A percentile compares a stretch with the other conserved stretches of the same genome.
Conservation (phyloP, 1,284 basidiomycete species). For the Leucocoprinus gongylophorus region DNA sequence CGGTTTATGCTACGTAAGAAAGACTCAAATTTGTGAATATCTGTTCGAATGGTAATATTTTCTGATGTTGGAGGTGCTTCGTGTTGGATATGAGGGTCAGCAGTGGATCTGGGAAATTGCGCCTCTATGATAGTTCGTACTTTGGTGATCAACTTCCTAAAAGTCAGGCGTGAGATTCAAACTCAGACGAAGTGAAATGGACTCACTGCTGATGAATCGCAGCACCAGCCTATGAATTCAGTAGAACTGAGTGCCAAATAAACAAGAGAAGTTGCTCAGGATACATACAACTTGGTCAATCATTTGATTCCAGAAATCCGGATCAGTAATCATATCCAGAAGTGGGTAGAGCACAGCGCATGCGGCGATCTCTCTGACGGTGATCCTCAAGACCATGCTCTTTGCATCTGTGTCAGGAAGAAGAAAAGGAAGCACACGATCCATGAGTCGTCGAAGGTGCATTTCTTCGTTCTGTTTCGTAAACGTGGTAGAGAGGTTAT, state of each 20-base stretch:
- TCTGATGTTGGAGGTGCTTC: conserved; percentile 43
- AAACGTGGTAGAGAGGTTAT: conserved; percentile 80
- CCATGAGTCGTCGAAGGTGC: conserved; percentile 70
- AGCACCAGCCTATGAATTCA: conserved; percentile 60
- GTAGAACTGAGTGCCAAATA: conserved; percentile 1
- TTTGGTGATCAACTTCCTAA: conserved; percentile 74
- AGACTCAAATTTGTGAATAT: conserved; percentile 78
- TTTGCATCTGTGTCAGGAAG: conserved; percentile 71
- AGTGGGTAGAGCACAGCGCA: conserved; percentile 80
- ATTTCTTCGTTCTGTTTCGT: conserved; percentile 86
- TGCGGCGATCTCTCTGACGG: conserved; percentile 77
- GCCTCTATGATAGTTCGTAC: conserved; percentile 78
- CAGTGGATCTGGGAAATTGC: conserved; percentile 54
- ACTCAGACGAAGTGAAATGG: background rate
- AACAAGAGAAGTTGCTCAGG: background rate
- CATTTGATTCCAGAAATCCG: conserved; percentile 93
- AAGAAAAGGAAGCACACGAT: conserved; percentile 61
- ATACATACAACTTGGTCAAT: conserved; percentile 81
- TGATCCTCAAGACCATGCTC: conserved; percentile 66
- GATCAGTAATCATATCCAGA: conserved; percentile 89
- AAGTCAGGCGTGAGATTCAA: conserved; percentile 5
- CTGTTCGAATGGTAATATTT: conserved; percentile 69
- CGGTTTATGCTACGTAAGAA: conserved; percentile 82
- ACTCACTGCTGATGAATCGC: conserved; percentile 86
- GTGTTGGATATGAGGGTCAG: conserved; percentile 31